These are phyloP conservation scores for Xylaria digitata DNA, from an alignment of 2,329 filamentous ascomycete genomes.

Conservation along the genomic window DNA sequence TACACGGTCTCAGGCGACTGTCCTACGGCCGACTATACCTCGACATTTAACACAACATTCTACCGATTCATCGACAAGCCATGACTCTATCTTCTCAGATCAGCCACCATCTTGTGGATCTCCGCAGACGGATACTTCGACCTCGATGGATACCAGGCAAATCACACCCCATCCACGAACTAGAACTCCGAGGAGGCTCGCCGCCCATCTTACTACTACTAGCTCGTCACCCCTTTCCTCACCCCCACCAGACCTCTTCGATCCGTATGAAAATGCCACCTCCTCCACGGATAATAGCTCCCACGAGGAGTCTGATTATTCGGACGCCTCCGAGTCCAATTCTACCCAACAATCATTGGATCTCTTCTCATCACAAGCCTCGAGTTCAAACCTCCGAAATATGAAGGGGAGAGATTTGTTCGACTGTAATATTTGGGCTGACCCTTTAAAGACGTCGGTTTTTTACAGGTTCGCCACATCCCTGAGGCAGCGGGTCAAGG, in stretches of 20 bases:
- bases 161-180: conserved; percentile 38
- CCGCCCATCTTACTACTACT: conserved; percentile 47
- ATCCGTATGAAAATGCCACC: conserved; percentile 57
- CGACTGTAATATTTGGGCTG: conserved; percentile 76
- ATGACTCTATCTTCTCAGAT: conserved; percentile 45
- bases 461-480: conserved; percentile 80
- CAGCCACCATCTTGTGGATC: conserved; percentile 43
- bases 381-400: conserved; percentile 61
- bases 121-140: conserved; percentile 46
- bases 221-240: conserved; percentile 69
- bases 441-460: conserved; percentile 74
- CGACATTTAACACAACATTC: conserved; percentile 43
- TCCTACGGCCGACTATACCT: conserved; percentile 41
- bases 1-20: conserved; percentile 43
- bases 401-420: conserved; percentile 79
- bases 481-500: conserved; percentile 70
- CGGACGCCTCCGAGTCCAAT: conserved; percentile 57
- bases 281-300: conserved; percentile 55
- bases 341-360: conserved; percentile 57
- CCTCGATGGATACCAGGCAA: conserved; percentile 9
- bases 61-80: conserved; percentile 42
- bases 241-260: conserved; percentile 64
- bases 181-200: conserved; percentile 42
- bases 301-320: conserved; percentile 51
- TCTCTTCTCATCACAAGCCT: conserved; percentile 55